These are phyloP conservation scores for Candida pini DNA, from an alignment of 805 yeast genomes.

Conservation along the genomic window DNA sequence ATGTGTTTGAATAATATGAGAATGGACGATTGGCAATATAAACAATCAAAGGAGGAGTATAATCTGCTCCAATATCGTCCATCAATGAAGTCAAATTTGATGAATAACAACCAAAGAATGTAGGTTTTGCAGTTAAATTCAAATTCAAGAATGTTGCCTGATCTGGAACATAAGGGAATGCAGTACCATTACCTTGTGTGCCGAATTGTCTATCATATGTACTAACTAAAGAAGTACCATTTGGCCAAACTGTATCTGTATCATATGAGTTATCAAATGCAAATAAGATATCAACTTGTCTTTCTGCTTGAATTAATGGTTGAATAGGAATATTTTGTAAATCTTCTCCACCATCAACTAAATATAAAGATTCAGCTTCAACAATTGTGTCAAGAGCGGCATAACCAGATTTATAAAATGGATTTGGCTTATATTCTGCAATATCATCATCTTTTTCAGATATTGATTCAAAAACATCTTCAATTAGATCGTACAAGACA, in stretches of 20 bases:
- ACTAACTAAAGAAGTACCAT: constrained; percentile 52
- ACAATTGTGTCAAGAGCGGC: constrained; percentile 34
- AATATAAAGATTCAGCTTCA: constrained; percentile 37
- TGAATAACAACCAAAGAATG: constrained; percentile 81
- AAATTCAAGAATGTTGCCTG: constrained; percentile 48
- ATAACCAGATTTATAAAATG: constrained; percentile 45
- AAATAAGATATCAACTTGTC: constrained; percentile 58
- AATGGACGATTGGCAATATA: constrained; percentile 71
- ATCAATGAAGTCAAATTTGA: constrained; percentile 50
- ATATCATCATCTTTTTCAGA: constrained; percentile 53
- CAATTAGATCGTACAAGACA: constrained; percentile 38
- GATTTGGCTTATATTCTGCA: constrained; percentile 70
- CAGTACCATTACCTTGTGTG: constrained; percentile 47
- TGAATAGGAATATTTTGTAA: constrained; percentile 62
- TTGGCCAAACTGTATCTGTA: constrained; percentile 56
- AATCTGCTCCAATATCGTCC: constrained; percentile 30
- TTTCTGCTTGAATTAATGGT: constrained; percentile 57
- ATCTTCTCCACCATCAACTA: constrained; percentile 82
- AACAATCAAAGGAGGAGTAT: constrained; percentile 67
- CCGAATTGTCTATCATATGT: constrained; percentile 58
- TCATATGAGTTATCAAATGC: constrained; percentile 68
- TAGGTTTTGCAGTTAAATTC: constrained; percentile 63
- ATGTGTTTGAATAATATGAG: constrained; percentile 61
- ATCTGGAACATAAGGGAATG: constrained; percentile 82
- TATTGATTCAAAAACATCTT: constrained; percentile 37